Evolutionary conservation across 805 yeast genomes (phyloP).

Genomic region (Jamesozyma gamospora): DNA sequence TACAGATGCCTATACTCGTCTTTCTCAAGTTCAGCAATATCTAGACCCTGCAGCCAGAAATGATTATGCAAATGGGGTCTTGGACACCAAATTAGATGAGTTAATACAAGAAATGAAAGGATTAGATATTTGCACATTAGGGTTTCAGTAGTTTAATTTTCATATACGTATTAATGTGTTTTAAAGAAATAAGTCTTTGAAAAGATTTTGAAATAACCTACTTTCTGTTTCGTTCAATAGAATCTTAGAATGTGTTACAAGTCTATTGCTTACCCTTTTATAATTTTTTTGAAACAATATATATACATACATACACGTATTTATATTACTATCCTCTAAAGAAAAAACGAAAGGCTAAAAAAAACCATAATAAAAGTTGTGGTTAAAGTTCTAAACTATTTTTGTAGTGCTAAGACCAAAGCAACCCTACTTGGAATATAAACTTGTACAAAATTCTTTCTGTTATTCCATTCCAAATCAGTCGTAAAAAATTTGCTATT

Average conservation of each 20-base stretch:
- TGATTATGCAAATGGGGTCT: constrained; percentile 66
- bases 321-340: background rate
- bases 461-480: constrained; percentile 68
- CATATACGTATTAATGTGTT: no score
- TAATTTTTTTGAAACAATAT: no score
- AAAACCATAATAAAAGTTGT: background rate
- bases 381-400: background rate
- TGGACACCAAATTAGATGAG: constrained; percentile 61
- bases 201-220: no score
- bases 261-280: no score
- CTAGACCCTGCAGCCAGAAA: constrained; percentile 66
- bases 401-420: constrained; percentile 42
- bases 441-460: constrained; percentile 68
- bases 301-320: background rate
- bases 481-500: constrained; percentile 54
- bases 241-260: no score
- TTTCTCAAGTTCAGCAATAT: constrained; percentile 73
- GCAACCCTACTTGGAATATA: constrained; percentile 73
- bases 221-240: no score
- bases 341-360: background rate
- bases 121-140: constrained; percentile 59
- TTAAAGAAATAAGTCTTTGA: no score
- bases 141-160: constrained; percentile 28
- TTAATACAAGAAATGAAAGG: constrained; percentile 58
- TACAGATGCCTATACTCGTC: constrained; percentile 71